Evolutionary conservation across 148 eudicot species (phyloP).

Genomic region (Chenopodium berlandieri): DNA sequence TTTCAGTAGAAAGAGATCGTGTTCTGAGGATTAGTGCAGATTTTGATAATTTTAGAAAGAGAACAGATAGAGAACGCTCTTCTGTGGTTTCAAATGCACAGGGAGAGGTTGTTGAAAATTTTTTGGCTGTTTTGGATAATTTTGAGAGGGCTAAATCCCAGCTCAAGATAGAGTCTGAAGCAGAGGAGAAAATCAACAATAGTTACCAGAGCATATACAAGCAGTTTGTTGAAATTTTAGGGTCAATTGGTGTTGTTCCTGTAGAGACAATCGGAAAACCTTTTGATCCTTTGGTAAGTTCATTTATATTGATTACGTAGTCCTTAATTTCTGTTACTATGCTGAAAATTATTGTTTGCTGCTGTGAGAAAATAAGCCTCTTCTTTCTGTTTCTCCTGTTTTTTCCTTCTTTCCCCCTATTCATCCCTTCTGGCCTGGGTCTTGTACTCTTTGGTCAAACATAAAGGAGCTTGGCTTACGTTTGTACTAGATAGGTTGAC

Average conservation of each 20-base stretch:
- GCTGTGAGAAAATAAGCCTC: neutral
- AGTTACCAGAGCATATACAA: slow-evolving; percentile 92
- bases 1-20: slow-evolving; percentile 57
- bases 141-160: slow-evolving; percentile 88
- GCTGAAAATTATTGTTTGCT: slow-evolving; percentile 2
- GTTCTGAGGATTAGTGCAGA: slow-evolving; percentile 79
- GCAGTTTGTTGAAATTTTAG: slow-evolving; percentile 78
- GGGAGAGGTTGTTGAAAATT: slow-evolving; percentile 76
- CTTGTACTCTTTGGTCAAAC: neutral
- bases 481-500: neutral
- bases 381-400: neutral
- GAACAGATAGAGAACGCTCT: slow-evolving; percentile 72
- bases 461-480: neutral
- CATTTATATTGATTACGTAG: neutral
- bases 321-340: neutral
- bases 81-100: slow-evolving; percentile 69
- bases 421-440: neutral
- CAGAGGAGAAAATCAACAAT: slow-evolving; percentile 70
- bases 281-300: slow-evolving; percentile 84
- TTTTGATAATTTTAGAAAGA: slow-evolving; percentile 84
- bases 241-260: slow-evolving; percentile 72
- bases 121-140: slow-evolving; percentile 84
- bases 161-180: slow-evolving; percentile 74
- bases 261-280: slow-evolving; percentile 75
- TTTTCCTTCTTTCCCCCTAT: neutral